Evolutionary conservation across 495 filamentous ascomycete species (phyloP).

Genomic region (Penicillium psychrofluorescens): DNA sequence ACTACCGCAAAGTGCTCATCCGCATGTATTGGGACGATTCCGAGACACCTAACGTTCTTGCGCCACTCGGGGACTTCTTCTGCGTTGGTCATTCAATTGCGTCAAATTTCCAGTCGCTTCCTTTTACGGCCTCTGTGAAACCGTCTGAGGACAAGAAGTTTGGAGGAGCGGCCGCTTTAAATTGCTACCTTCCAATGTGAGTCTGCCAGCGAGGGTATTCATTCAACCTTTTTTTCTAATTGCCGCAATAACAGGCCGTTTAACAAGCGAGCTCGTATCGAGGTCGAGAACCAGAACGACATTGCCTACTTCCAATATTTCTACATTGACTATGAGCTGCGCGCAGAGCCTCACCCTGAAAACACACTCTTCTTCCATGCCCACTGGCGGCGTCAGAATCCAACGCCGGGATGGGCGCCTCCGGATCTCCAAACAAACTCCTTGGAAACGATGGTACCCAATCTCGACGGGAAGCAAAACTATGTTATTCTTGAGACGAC

Average conservation of each 20-base stretch:
- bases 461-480: too few species aligned
- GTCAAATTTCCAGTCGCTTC: slow-evolving; percentile 14
- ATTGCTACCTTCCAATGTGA: slow-evolving; percentile 12
- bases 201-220: too few species aligned
- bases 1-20: slow-evolving; percentile 19
- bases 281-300: slow-evolving; percentile 14
- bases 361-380: slow-evolving; percentile 18
- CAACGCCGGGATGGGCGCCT: slow-evolving; percentile 16
- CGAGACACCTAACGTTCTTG: slow-evolving; percentile 11
- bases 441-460: not conserved
- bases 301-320: slow-evolving; percentile 16
- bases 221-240: too few species aligned
- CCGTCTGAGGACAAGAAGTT: slow-evolving; percentile 15
- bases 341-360: slow-evolving; percentile 10
- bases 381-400: slow-evolving; percentile 17
- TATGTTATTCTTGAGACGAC: slow-evolving; percentile 5
- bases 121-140: slow-evolving; percentile 14
- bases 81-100: slow-evolving; percentile 15
- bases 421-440: not conserved
- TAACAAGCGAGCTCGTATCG: slow-evolving; percentile 14
- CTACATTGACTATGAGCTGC: slow-evolving; percentile 19
- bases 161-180: slow-evolving; percentile 14
- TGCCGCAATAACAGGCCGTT: slow-evolving; percentile 2
- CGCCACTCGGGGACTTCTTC: slow-evolving; percentile 16
- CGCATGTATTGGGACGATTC: slow-evolving; percentile 11